Evolutionary conservation across 768 basidiomycete genomes (phyloP).

Genomic region (Russula virescens): DNA sequence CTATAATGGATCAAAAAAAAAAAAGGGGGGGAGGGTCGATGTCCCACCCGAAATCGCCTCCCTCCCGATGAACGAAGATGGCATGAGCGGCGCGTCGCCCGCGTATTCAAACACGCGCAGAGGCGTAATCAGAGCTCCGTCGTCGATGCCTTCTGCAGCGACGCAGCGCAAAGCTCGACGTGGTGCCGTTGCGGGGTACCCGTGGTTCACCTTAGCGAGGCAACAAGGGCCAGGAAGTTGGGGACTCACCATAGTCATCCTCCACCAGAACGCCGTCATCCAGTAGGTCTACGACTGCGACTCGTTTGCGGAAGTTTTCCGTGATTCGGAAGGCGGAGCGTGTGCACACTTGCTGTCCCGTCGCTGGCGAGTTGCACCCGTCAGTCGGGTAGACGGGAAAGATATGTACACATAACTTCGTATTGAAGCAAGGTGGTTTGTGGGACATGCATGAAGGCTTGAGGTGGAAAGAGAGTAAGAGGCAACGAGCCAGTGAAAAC

Average conservation of each 20-base stretch:
- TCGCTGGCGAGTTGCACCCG: constrained; percentile 78
- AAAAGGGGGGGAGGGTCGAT: constrained; percentile 58
- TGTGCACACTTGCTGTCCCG: constrained; percentile 64
- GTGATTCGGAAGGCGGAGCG: constrained; percentile 76
- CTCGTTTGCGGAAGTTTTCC: constrained; percentile 77
- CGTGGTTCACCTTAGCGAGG: constrained; percentile 79
- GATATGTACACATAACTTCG: constrained; percentile 72
- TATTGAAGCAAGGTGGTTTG: too few species aligned
- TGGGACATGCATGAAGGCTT: too few species aligned
- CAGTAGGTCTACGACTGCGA: too few species aligned
- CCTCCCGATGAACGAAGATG: constrained; percentile 68
- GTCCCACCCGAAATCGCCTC: constrained; percentile 47
- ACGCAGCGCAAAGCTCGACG: constrained; percentile 56
- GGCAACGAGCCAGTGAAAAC: too few species aligned
- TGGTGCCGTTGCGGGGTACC: constrained; percentile 92
- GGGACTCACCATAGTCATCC: constrained; percentile 79
- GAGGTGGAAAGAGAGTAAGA: too few species aligned
- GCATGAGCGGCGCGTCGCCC: constrained; percentile 52
- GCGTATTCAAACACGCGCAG: constrained; percentile 87
- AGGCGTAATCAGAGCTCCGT: constrained; percentile 84
- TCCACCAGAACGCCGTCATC: constrained; percentile 81
- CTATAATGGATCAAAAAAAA: too few species aligned
- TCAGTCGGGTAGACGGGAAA: constrained; percentile 67
- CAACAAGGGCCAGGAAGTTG: constrained; percentile 82
- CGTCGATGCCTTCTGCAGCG: constrained; percentile 56